Base-by-base conservation (phyloP, 495 filamentous ascomycete species). In the Daldinia bambusicola region DNA sequence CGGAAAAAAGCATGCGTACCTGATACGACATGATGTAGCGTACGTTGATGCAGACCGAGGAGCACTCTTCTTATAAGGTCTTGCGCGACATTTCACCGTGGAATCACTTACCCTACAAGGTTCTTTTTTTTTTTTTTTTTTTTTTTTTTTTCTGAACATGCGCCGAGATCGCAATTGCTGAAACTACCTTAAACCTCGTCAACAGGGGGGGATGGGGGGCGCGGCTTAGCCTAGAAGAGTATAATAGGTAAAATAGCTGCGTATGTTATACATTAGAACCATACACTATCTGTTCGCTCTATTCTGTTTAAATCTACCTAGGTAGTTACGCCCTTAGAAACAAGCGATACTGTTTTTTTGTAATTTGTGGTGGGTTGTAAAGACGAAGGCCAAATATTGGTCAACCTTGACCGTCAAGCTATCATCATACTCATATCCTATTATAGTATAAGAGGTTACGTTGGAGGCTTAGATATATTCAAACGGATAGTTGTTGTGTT, bases 171-270 rank as follows among this genome's bases (percentile, higher is more conserved):
- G 32, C 16, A n/a, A 36, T 22, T 37, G 31, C 53, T 56, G 32
- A 56, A 56, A 56, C 53, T 20, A 56, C 53, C 53, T 14, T 32
- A 56, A 38, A 56, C 34, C 53, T 56, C 38, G 32, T 56, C 53
- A 38, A 38, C 53, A 20, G 53, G 53, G 31, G 32, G 26, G 26
- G 1, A n/a, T n/a, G n/a, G 26, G 26, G 3, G 3, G 18, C 14
- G 16, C 31, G n/a, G 16, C 6, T 37, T 4, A 20, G 6, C 30
- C 31, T 16, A 20, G 26, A 38, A 10, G 8, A 36, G 7, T 16
- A 37, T 37, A 38, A 16, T 0, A 34, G 30, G 9, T 12, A 7
- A 22, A 26, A 4, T 4, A 26, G 26, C 26, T 26, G 26, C 26
- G 26, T 3, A 26, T 8, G 26, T 51, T 51, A 51, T 3, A n/a